These are phyloP conservation scores for Posidonia oceanica DNA, from an alignment of 116 monocot species.

Conservation along the genomic window DNA sequence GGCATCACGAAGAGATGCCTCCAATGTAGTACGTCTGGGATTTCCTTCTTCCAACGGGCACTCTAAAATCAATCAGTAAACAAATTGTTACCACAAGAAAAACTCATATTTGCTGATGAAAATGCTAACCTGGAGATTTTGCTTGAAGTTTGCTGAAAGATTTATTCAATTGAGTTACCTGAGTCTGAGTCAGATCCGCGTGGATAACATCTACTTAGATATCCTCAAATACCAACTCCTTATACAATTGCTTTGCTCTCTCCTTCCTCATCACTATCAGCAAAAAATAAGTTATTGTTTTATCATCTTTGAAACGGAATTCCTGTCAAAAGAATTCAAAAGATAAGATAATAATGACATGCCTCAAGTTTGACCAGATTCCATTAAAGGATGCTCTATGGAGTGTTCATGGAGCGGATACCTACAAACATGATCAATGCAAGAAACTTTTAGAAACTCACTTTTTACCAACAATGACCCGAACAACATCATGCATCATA, in stretches of 20 bases:
- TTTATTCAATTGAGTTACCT: conserved; percentile 30
- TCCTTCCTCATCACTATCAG: conserved; percentile 96
- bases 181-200: conserved; percentile 71
- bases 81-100: background rate
- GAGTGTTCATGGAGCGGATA: no score
- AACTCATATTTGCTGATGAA: no score
- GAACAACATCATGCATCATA: conserved; percentile 93
- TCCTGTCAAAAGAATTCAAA: conserved; percentile 23
- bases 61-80: conserved; percentile 14
- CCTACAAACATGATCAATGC: no score
- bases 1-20: conserved; percentile 63
- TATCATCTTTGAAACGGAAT: conserved; percentile 76
- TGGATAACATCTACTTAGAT: conserved; percentile 90
- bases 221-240: conserved; percentile 83
- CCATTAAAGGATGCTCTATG: no score
- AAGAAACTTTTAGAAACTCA: conserved; percentile 10
- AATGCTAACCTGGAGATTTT: background rate
- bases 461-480: conserved; percentile 88
- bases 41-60: conserved; percentile 43
- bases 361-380: no score
- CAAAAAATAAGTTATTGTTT: conserved; percentile 88
- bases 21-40: conserved; percentile 44
- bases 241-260: conserved; percentile 82
- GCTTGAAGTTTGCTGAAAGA: background rate
- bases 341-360: background rate